Evolutionary conservation across 441 rosid genomes (phyloP), one percentile per base, ranked within the genome.

Genomic region (Viola pubescens): DNA sequence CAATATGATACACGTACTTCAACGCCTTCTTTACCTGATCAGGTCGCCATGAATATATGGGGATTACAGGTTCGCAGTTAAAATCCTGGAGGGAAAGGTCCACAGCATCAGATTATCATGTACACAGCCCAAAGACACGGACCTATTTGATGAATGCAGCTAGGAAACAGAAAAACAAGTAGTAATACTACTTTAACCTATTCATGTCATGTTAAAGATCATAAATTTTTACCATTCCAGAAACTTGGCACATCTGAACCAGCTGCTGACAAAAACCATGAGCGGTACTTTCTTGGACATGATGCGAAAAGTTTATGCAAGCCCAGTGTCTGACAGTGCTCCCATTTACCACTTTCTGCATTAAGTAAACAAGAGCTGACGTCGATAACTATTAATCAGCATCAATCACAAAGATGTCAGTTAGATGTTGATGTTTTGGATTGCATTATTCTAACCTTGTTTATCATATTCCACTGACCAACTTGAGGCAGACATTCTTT

Each of bases 391-490:
- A 9, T 7, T 8, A 37, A 13, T 37, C 45, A 48, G 57, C 54
- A 48, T 44, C 4, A 34, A 10, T 59, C 54, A 38, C 39, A 46
- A 34, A 58, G 11, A 19, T 6, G 26, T 26, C 14, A 37, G 37
- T 41, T 57, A 12, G 4, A 16, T 37, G 38, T 11, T 13, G 42
- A 52, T 14, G 4, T 54, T 37, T 62, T 40, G 38, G 40, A 37
- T 1, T 19, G 44, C 7, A 43, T 61, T 4, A 9, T 37, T 16
- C 50, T 68, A 37, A 75, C 82, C 73, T 78, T 78, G 71, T 78
- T 75, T 67, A 70, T 69, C 82, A 78, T 78, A 68, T 78, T 78
- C 82, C 82, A 78, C 43, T 72, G 74, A 13, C 82, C 82, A 44
- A 75, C 77, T 72, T 75, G 73, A 58, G 82, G 82, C 52, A 70